Evolutionary conservation across 1,139 yeast genomes (phyloP).

Genomic region (Hyphopichia wangnamkhiaoensis): DNA sequence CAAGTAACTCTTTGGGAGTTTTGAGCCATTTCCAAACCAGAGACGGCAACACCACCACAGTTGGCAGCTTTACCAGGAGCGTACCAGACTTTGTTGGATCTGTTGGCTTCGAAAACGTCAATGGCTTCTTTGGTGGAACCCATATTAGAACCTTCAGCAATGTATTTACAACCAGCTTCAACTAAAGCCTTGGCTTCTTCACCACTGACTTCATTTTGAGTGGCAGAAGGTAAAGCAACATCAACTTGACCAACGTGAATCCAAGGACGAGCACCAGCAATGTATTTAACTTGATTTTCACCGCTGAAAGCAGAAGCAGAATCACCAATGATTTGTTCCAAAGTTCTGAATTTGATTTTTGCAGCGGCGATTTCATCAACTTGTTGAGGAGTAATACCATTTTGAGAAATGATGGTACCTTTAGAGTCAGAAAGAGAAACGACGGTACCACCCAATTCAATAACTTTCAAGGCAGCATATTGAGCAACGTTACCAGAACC

Average conservation of each 20-base stretch:
- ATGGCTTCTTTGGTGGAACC: conserved; percentile 98
- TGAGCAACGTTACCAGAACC: conserved; percentile 99
- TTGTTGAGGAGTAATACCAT: conserved; percentile 84
- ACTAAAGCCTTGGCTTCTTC: conserved; percentile 95
- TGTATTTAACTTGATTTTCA: conserved; percentile 62
- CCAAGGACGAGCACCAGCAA: conserved; percentile 98
- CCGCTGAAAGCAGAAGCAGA: conserved; percentile 61
- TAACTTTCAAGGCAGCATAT: conserved; percentile 96
- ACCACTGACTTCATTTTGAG: conserved; percentile 97
- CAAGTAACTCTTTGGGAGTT: conserved; percentile 92
- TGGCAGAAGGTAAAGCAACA: conserved; percentile 96
- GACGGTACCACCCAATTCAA: conserved; percentile 95
- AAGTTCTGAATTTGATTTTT: conserved; percentile 78
- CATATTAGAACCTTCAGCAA: conserved; percentile 99
- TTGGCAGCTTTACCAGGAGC: conserved; percentile 99
- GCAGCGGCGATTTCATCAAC: conserved; percentile 75
- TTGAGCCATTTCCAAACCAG: conserved; percentile 99
- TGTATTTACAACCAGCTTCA: conserved; percentile 86
- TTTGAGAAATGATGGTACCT: conserved; percentile 77
- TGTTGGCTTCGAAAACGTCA: conserved; percentile 86
- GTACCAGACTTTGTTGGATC: conserved; percentile 86
- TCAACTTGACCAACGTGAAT: conserved; percentile 86
- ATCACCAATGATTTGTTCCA: conserved; percentile 62
- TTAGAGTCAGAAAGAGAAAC: conserved; percentile 92
- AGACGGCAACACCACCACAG: conserved; percentile 99